These are phyloP conservation scores for Lachnellula subtilissima DNA, from an alignment of 2,329 filamentous ascomycete species.

Conservation along the genomic window DNA sequence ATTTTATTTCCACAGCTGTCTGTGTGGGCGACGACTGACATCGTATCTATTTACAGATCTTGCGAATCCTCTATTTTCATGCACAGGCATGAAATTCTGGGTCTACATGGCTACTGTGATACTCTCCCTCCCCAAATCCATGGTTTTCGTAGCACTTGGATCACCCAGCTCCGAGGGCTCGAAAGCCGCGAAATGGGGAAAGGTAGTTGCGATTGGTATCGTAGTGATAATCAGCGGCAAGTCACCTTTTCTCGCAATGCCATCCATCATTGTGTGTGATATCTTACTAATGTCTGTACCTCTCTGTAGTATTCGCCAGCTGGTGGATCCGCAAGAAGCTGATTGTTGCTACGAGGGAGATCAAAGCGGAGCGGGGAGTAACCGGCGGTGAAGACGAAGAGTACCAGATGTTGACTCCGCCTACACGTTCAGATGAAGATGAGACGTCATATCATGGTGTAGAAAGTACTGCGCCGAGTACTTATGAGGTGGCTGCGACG, in stretches of 20 bases:
- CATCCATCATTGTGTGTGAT: neutral
- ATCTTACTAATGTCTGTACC: neutral
- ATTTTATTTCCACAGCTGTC: neutral
- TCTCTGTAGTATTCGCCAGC: constrained; percentile 8
- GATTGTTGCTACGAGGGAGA: constrained; percentile 5
- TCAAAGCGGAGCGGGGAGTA: constrained; percentile 9
- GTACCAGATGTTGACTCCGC: constrained; percentile 3
- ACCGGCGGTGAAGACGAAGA: constrained; percentile 9
- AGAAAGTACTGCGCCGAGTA: too few relatives aligned
- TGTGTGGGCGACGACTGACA: neutral
- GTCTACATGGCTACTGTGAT: constrained; percentile 15
- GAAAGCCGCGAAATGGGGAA: constrained; percentile 12
- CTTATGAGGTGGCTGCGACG: too few relatives aligned
- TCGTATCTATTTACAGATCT: constrained; percentile 8
- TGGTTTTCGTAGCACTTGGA: constrained; percentile 15
- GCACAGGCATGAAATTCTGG: constrained; percentile 18
- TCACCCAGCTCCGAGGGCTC: constrained; percentile 10
- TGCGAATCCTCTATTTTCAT: constrained; percentile 17
- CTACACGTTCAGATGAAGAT: neutral
- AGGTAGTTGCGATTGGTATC: constrained; percentile 10
- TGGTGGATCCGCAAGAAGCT: constrained; percentile 15
- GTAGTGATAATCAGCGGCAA: constrained; percentile 9
- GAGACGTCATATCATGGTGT: constrained; percentile 5
- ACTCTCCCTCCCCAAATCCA: constrained; percentile 13
- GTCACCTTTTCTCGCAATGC: neutral